Conservation (phyloP, 1,139 yeast genomes). For the Hansenula sp. region DNA sequence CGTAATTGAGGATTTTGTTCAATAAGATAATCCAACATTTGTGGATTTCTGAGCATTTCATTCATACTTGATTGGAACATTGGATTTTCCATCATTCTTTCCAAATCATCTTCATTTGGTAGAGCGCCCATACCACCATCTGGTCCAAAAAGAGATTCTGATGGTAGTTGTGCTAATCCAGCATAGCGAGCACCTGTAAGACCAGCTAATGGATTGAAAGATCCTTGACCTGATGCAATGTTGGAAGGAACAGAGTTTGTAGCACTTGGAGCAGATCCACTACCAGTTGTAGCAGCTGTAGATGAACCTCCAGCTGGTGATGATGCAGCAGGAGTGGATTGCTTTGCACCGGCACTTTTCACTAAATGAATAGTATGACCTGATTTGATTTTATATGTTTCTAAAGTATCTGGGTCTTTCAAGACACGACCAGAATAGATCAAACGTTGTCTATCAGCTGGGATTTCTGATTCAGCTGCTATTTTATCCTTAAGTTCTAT, state of each 20-base stretch:
- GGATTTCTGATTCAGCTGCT: constrained; percentile 54
- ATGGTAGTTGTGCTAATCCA: constrained; percentile 84
- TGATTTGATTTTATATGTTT: constrained; percentile 70
- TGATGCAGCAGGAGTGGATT: constrained; percentile 24
- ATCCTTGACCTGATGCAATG: constrained; percentile 83
- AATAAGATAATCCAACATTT: constrained; percentile 79
- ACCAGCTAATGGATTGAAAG: constrained; percentile 87
- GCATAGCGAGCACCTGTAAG: constrained; percentile 95
- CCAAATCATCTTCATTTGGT: constrained; percentile 73
- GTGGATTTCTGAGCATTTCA: constrained; percentile 72
- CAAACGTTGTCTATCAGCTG: constrained; percentile 75
- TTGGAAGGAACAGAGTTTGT: constrained; percentile 52
- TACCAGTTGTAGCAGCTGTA: constrained; percentile 16
- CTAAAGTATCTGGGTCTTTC: constrained; percentile 75
- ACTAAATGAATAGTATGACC: constrained; percentile 91
- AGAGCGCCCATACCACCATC: constrained; percentile 81
- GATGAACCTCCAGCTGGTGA: constrained; percentile 22
- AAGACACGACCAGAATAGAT: constrained; percentile 93
- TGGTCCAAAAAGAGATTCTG: constrained; percentile 88
- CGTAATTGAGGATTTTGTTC: constrained; percentile 80
- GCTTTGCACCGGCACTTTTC: constrained; percentile 52
- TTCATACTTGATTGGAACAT: constrained; percentile 77
- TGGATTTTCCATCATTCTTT: constrained; percentile 76
- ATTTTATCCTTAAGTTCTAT: constrained; percentile 65
- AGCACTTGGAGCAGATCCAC: constrained; percentile 13